Base-by-base conservation (phyloP, 306 rosid genomes). In the Argentina anserina region DNA sequence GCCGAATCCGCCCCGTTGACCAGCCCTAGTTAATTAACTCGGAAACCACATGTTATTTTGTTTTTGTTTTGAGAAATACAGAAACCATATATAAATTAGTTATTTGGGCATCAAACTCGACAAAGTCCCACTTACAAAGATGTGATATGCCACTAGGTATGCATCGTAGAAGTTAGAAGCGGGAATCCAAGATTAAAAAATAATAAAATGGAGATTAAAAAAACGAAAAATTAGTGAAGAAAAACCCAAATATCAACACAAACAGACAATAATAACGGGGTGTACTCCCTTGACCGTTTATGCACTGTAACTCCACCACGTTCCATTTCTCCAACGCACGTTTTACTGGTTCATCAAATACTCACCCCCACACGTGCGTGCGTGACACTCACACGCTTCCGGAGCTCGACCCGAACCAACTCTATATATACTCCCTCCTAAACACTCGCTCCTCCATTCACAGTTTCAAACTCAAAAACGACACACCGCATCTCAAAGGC, bases 341-440 rank as follows among this genome's bases (percentile, higher is more conserved):
- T 63, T 9, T 63, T 63, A 63, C 45, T 63, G 3, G 7, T 63
- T 43, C 65, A 8, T 56, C 36, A 6, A 56, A 56, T 25, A 0
- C 29, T 7, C 18, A 1, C 31, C 52, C 9, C 21, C 65, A 20
- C 63, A 66, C 31, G 58, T 26, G 79, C 5, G 21, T 2, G 21
- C 17, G 41, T 11, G 3, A 49, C 34, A 36, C 21, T 25, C 67
- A 14, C 56, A 31, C 49, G 49, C 63, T 36, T 63, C 18, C 2
- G 3, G 0, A 39, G 5, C 52, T 10, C 29, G 12, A 18, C 28
- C 18, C n/a, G 9, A 39, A 28, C 50, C 50, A 37, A 65, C 0
- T 37, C 47, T 50, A 29, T 78, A 78, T 78, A 72, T 65, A 78
- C 47, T 56, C 26, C 43, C 15, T 42, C 74, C 78, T 21, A 8